phyloP scores from a whole-genome alignment of 768 basidiomycete genomes.

The Pisolithus microcarpus region DNA sequence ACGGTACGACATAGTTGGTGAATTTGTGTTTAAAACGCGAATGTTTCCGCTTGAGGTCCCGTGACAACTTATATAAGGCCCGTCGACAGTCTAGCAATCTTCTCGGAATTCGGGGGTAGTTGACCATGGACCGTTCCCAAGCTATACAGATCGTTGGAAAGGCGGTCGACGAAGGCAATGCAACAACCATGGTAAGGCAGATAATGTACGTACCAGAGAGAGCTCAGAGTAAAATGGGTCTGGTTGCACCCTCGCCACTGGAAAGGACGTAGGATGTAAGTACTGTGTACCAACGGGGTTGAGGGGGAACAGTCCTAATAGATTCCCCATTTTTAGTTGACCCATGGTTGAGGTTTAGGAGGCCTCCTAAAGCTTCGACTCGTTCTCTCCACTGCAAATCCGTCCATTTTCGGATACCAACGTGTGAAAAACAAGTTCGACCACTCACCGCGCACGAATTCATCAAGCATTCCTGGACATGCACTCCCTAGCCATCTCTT shows the following conservation, averaged over 20 bases:
- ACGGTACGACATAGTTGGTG: conserved; percentile 29
- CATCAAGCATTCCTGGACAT: too few species aligned
- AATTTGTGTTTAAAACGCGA: conserved; percentile 35
- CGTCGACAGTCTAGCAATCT: conserved; percentile 36
- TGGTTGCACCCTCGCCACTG: too few species aligned
- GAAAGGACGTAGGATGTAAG: too few species aligned
- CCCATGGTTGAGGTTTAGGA: too few species aligned
- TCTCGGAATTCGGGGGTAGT: conserved; percentile 57
- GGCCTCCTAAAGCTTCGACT: too few species aligned
- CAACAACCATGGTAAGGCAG: neutral
- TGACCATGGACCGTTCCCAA: conserved; percentile 45
- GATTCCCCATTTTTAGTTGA: too few species aligned
- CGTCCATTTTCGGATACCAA: neutral
- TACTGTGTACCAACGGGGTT: too few species aligned
- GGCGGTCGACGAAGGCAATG: too few species aligned
- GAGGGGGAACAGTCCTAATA: too few species aligned
- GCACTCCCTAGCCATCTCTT: conserved; percentile 71
- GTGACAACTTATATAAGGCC: conserved; percentile 45
- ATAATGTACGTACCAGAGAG: conserved; percentile 37
- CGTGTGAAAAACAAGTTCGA: conserved; percentile 37
- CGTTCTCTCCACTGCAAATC: too few species aligned
- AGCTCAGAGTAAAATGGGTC: conserved; percentile 43
- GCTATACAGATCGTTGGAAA: neutral
- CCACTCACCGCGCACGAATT: too few species aligned
- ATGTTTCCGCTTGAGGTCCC: conserved; percentile 22